Evolutionary conservation across 805 yeast species (phyloP).

Genomic region (Myxozyma geophila): DNA sequence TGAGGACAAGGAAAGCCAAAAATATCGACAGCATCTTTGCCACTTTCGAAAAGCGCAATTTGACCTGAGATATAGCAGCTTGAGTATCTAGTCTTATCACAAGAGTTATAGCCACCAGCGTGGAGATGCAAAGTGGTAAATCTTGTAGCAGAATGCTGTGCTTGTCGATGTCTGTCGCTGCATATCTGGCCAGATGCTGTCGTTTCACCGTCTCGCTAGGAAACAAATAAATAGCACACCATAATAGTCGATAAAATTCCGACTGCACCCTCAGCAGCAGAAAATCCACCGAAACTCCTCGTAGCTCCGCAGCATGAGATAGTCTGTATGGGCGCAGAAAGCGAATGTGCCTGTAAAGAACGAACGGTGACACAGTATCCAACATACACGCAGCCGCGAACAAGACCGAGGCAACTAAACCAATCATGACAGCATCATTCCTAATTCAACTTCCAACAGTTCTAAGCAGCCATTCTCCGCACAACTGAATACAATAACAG

Average conservation of each 20-base stretch:
- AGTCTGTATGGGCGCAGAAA: conserved; percentile 1
- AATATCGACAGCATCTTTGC: conserved; percentile 10
- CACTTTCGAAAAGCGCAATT: conserved; percentile 10
- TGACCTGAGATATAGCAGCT: background rate
- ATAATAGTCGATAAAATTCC: conserved; percentile 2
- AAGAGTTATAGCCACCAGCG: background rate
- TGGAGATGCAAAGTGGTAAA: conserved; percentile 2
- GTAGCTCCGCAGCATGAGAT: background rate
- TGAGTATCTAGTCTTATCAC: background rate
- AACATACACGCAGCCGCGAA: background rate
- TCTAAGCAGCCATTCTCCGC: no score
- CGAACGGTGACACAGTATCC: conserved; percentile 9
- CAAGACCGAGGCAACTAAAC: background rate
- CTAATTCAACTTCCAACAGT: background rate
- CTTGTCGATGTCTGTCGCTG: background rate
- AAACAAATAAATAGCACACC: conserved; percentile 9
- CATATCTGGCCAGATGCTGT: conserved; percentile 17
- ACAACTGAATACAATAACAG: no score
- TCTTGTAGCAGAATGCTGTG: background rate
- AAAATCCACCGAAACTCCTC: conserved; percentile 23
- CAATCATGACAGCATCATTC: background rate
- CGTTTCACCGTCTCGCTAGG: conserved; percentile 1
- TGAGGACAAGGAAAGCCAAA: background rate
- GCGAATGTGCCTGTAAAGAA: conserved; percentile 12
- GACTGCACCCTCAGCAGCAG: conserved; percentile 6